Conservation (phyloP, 495 filamentous ascomycete genomes). For the Neurospora sublineolata region DNA sequence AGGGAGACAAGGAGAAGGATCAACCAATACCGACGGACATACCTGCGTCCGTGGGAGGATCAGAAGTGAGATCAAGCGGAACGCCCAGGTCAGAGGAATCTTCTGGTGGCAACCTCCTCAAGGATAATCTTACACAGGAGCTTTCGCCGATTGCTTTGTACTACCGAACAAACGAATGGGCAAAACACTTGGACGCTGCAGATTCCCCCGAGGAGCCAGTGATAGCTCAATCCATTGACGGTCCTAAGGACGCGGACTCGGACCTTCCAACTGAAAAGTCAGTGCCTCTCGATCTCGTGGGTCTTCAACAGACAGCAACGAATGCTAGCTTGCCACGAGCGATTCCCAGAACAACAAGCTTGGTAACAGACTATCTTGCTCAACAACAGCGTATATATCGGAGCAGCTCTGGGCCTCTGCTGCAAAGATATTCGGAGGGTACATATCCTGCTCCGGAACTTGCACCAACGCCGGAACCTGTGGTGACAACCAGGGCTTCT, state of each 20-base stretch:
- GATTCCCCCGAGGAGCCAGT: constrained; percentile 61
- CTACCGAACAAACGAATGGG: constrained; percentile 94
- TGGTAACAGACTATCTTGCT: constrained; percentile 16
- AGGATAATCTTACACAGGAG: constrained; percentile 38
- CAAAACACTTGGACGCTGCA: constrained; percentile 72
- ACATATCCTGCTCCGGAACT: background rate
- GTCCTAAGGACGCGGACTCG: constrained; percentile 6
- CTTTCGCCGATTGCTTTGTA: constrained; percentile 65
- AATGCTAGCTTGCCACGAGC: constrained; percentile 31
- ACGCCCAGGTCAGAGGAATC: constrained; percentile 26
- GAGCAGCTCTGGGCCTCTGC: constrained; percentile 14
- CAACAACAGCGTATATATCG: constrained; percentile 2
- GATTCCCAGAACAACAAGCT: constrained; percentile 22
- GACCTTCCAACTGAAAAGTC: constrained; percentile 35
- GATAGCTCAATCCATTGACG: constrained; percentile 33
- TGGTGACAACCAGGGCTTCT: background rate
- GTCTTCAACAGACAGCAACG: constrained; percentile 59
- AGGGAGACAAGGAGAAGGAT: background rate
- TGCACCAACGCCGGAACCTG: constrained; percentile 7
- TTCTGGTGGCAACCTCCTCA: constrained; percentile 30
- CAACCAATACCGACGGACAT: background rate
- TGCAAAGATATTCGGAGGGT: constrained; percentile 8
- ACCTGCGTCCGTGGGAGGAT: background rate
- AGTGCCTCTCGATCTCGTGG: constrained; percentile 51
- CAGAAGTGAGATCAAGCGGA: background rate